Evolutionary conservation across 2,329 filamentous ascomycete species (phyloP), one percentile per base, ranked within the genome.

Genomic region (Pseudogymnoascus destructans): DNA sequence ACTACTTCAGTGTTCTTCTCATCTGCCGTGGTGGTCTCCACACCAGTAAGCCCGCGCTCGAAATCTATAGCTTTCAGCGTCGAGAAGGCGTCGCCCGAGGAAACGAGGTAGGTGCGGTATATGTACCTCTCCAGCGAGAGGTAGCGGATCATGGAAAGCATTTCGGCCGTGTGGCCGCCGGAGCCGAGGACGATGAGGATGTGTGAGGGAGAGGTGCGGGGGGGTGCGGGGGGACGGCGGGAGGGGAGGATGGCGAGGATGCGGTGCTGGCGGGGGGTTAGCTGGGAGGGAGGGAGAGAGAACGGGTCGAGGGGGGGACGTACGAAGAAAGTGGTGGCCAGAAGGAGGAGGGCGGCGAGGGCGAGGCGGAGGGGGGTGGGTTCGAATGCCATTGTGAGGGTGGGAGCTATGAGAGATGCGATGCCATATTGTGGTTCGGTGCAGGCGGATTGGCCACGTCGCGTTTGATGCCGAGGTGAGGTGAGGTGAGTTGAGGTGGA

Each of bases 101-200:
- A 87, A 58, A 95, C 77, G 19, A 95, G 73, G 70, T 95, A 98
- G 25, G 89, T 92, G 23, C 93, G 81, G 65, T 87, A 84, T 72
- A 84, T 72, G 66, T 71, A 69, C 58, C 69, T 46, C 63, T 75
- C 76, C 36, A 72, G 72, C 59, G 74, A 75, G 67, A 79, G 80
- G 63, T 78, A 79, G 64, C 76, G 74, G 65, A 98, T 81, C 75
- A 96, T 87, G 67, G 86, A 83, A 62, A 95, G 77, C 87, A 98
- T 95, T 72, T 98, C 93, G 54, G 89, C 85, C 0, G 93, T 96
- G 72, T 98, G 93, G 0, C 93, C 93, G 30, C 93, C 93, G 2
- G 88, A 95, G 57, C 93, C 93, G 21, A 97, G 85, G 23, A 97
- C 84, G 62, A 95, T 80, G 30, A 95, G 75, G 58, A 90, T 75